Conservation (phyloP, 768 basidiomycete genomes). For the Pleurotus platypus region DNA sequence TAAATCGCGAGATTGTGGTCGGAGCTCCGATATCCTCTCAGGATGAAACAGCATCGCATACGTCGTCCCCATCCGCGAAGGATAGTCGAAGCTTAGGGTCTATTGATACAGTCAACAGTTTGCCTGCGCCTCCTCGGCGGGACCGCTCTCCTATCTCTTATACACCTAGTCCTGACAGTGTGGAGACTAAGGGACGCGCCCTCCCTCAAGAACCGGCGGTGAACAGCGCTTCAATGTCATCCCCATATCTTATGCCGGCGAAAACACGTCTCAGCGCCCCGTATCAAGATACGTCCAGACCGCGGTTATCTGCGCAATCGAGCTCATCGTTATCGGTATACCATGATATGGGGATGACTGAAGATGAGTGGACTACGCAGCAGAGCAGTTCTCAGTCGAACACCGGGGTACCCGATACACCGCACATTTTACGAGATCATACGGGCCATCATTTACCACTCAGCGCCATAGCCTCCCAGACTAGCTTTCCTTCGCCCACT, state of each 20-base stretch:
- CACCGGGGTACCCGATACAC: too few species aligned
- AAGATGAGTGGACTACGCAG: too few species aligned
- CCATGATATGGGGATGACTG: too few species aligned
- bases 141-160: constrained; percentile 20
- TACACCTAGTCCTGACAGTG: constrained; percentile 11
- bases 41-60: background rate
- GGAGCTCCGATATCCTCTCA: background rate
- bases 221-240: too few species aligned
- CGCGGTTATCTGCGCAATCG: background rate
- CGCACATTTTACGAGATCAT: too few species aligned
- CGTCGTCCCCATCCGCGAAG: constrained; percentile 5
- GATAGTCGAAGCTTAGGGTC: constrained; percentile 23
- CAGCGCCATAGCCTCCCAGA: constrained; percentile 5
- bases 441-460: background rate
- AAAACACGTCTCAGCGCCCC: too few species aligned
- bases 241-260: too few species aligned
- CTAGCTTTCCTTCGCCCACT: constrained; percentile 7
- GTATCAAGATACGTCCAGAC: background rate
- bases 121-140: constrained; percentile 34
- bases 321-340: background rate
- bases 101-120: constrained; percentile 20
- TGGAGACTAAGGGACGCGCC: background rate
- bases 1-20: constrained; percentile 1
- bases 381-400: too few species aligned
- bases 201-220: too few species aligned